Percentiles rank a stretch among this genome's conserved stretches.
Conservation (phyloP, 108 stramenopile species). For the Skeletonema tropicum region DNA sequence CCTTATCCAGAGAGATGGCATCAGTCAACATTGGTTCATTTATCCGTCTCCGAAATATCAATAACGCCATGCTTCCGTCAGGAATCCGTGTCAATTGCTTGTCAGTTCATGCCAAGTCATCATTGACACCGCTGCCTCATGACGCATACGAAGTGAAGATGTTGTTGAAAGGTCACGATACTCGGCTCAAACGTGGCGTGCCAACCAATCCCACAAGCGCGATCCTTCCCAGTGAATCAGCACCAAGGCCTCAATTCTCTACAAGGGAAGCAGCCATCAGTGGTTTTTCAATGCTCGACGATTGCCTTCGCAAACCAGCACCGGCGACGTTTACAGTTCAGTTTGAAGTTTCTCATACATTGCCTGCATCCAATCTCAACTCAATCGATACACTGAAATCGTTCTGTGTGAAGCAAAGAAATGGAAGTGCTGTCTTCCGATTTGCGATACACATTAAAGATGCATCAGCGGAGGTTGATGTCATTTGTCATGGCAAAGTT, state of each 20-base stretch:
- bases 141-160: slow-evolving; percentile 62
- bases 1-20: slow-evolving; percentile 43
- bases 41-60: slow-evolving; percentile 78
- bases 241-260: background rate
- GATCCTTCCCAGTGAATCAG: slow-evolving; percentile 47
- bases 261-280: background rate
- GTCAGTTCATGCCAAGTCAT: slow-evolving; percentile 58
- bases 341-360: slow-evolving; percentile 42
- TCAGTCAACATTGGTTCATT: slow-evolving; percentile 65
- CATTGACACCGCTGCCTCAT: slow-evolving; percentile 68
- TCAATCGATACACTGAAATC: slow-evolving; percentile 17
- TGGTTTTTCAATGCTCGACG: slow-evolving; percentile 26
- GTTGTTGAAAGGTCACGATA: slow-evolving; percentile 61
- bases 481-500: slow-evolving; percentile 45
- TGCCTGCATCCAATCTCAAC: slow-evolving; percentile 29
- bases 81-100: slow-evolving; percentile 36
- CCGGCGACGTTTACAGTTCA: slow-evolving; percentile 37
- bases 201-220: slow-evolving; percentile 58
- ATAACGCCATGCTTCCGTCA: slow-evolving; percentile 34
- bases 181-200: slow-evolving; percentile 47
- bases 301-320: slow-evolving; percentile 29
- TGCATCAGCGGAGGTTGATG: slow-evolving; percentile 50
- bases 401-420: slow-evolving; percentile 34
- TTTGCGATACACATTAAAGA: slow-evolving; percentile 57
- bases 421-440: slow-evolving; percentile 38